These are phyloP conservation scores for Sclerotinia borealis DNA, from an alignment of 2,329 filamentous ascomycete genomes.

Conservation along the genomic window DNA sequence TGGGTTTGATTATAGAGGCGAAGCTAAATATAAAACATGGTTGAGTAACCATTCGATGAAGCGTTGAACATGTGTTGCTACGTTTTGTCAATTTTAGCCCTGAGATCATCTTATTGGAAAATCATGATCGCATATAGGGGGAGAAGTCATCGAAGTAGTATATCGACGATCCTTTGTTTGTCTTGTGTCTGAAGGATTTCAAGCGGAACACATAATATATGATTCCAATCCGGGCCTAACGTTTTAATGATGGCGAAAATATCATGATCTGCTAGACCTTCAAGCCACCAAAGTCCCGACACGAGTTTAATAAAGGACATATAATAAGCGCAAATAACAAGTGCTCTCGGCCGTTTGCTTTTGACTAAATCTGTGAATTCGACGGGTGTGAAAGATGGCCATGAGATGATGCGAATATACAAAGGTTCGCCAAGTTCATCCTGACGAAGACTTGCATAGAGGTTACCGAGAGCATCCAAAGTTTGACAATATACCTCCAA, in stretches of 20 bases:
- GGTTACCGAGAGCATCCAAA: conserved; percentile 24
- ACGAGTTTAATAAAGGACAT: conserved; percentile 21
- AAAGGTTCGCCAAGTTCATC: conserved; percentile 21
- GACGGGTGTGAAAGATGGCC: conserved; percentile 19
- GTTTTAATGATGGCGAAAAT: conserved; percentile 13
- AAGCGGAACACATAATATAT: conserved; percentile 15
- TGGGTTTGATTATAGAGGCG: not conserved
- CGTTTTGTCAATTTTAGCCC: not conserved
- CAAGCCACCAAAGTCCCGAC: conserved; percentile 20
- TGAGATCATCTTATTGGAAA: not conserved
- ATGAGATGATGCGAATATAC: conserved; percentile 24
- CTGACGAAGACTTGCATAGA: conserved; percentile 27
- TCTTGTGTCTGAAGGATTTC: conserved; percentile 10
- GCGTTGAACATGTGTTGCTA: not conserved
- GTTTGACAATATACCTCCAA: conserved; percentile 23
- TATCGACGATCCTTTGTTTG: conserved; percentile 24
- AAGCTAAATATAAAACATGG: not conserved
- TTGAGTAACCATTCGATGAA: not conserved
- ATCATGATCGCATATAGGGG: not conserved
- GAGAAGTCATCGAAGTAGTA: conserved; percentile 11
- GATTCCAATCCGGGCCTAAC: conserved; percentile 14
- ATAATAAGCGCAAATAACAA: conserved; percentile 22
- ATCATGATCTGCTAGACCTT: conserved; percentile 19
- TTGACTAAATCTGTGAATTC: conserved; percentile 13
- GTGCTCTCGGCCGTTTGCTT: conserved; percentile 17